Evolutionary conservation across 768 basidiomycete species (phyloP).

Genomic region (Rhodotorula kratochvilovae): DNA sequence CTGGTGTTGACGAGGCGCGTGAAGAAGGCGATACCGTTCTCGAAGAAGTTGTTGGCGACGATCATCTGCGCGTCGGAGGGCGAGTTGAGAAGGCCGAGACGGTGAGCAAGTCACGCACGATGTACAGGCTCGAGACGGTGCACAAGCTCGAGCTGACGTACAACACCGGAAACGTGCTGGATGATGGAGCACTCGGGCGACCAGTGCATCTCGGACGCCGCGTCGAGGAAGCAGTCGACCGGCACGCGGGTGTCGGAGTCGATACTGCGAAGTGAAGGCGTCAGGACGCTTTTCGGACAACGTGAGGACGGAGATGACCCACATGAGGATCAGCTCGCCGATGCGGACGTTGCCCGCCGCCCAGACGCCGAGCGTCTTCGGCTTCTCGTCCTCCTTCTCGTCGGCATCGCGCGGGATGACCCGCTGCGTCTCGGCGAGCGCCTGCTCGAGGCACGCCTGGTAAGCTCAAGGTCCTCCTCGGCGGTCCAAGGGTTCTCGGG

Average conservation of each 20-base stretch:
- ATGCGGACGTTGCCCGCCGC: conserved; percentile 68
- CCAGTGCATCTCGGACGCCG: conserved; percentile 74
- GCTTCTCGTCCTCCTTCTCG: conserved; percentile 69
- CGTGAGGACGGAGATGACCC: background rate
- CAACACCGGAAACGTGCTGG: conserved; percentile 85
- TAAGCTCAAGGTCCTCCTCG: conserved; percentile 63
- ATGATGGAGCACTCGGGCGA: conserved; percentile 82
- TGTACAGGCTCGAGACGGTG: no score
- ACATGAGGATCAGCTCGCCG: conserved; percentile 69
- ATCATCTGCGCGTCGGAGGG: background rate
- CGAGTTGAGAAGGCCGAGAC: background rate
- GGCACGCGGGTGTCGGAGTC: conserved; percentile 77
- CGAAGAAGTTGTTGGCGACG: conserved; percentile 59
- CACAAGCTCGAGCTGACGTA: conserved; percentile 51
- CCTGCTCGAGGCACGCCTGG: conserved; percentile 55
- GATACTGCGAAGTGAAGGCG: no score
- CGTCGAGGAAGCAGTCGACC: conserved; percentile 85
- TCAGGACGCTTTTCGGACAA: no score
- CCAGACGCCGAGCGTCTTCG: conserved; percentile 58
- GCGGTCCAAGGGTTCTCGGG: conserved; percentile 58
- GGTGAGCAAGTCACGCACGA: no score
- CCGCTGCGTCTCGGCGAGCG: conserved; percentile 67
- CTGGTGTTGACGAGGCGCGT: conserved; percentile 72
- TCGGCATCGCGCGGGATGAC: conserved; percentile 44
- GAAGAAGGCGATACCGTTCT: conserved; percentile 83